Evolutionary conservation across 2,329 filamentous ascomycete genomes (phyloP), one percentile per base, ranked within the genome.

Genomic region (Colletotrichum coccodes): DNA sequence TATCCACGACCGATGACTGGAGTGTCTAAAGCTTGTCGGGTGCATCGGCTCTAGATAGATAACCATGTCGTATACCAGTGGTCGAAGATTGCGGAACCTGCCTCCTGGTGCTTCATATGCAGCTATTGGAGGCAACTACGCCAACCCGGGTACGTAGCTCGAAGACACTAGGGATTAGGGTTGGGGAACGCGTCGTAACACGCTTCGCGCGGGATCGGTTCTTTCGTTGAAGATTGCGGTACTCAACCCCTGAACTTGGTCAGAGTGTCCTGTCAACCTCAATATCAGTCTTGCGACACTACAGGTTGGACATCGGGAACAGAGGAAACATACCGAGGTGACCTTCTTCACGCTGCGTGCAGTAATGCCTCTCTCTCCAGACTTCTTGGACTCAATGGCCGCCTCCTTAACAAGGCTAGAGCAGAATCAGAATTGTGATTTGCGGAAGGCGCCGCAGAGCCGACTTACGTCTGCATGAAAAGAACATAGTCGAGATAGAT

Each of bases 401-500:
- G 94, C 92, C 81, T 96, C 94, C 72, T 92, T 94, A 78, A 97
- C 87, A 60, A 97, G 84, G 49, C 63, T 70, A 23, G 7, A 3
- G 7, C 12, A 38, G 30, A 34, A 42, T 70, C 28, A 71, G 32
- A 4, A 46, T 16, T 18, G 64, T 32, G 65, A 56, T 26, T 61
- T 60, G 64, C 26, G 44, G 9, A 6, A n/a, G 16, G 8, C 21
- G 16, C 42, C 1, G 14, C 21, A 9, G 4, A 3, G 3, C 16
- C 1, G 9, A 44, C 83, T 60, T 79, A 89, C 87, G 83, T 85
- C 76, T 90, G 86, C 87, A 97, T 91, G 73, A 97, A 97, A 2
- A 96, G 85, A 72, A 93, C 88, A 72, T 97, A 97, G 76, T 96
- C 90, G 66, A 97, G 85, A 75, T 93, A 97, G 71, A 97, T 91